Conservation (phyloP, 208 protist species). For the Trichomonas vaginalis region DNA sequence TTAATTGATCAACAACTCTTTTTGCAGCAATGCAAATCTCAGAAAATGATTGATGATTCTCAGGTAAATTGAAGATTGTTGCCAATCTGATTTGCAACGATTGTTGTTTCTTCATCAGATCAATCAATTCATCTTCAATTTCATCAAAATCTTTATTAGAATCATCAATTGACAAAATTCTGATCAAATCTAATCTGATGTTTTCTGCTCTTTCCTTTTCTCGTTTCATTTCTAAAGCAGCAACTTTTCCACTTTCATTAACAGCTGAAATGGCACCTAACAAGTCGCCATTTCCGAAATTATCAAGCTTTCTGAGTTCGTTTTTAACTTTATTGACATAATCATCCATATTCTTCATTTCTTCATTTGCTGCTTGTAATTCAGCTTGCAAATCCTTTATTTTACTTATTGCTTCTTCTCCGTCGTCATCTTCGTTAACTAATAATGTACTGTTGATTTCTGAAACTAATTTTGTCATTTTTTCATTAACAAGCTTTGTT, state of each 20-base stretch:
- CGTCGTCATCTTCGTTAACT: neutral
- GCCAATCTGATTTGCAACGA: neutral
- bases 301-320: neutral
- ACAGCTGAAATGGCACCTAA: neutral
- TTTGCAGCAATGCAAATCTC: neutral
- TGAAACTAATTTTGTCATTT: neutral
- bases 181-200: neutral
- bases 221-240: neutral
- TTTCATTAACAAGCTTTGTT: neutral
- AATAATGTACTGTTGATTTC: neutral
- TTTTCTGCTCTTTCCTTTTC: neutral
- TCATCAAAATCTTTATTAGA: neutral
- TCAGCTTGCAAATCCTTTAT: neutral
- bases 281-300: neutral
- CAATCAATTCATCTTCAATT: neutral
- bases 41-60: neutral
- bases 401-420: neutral
- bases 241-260: neutral
- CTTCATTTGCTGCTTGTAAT: neutral
- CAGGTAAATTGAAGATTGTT: neutral
- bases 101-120: neutral
- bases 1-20: neutral
- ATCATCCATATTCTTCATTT: neutral
- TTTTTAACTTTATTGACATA: neutral
- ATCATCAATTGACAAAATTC: neutral